Base-by-base conservation (phyloP, 2,329 filamentous ascomycete species). In the Zelopaecilomyces penicillatus region DNA sequence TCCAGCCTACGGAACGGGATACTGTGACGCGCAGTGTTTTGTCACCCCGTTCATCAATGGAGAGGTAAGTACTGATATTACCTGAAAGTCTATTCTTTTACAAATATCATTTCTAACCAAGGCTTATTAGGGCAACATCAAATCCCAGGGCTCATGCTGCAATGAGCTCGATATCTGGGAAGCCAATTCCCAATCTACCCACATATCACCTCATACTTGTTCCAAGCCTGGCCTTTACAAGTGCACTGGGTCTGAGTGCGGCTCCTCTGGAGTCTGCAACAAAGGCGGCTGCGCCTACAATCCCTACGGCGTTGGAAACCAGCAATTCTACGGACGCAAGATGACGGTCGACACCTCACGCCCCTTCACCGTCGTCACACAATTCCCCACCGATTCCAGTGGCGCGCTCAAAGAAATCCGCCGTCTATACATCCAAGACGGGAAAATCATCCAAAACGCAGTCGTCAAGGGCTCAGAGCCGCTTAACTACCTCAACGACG, bases 1-100 rank as follows among this genome's bases (percentile, higher is more conserved):
- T 46, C 76, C 80, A 3, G 65, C 69, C 42, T 79, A 78, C 48
- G 80, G 80, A 35, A 78, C 75, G 2, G 80, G 80, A 4, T 83
- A 83, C 63, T 83, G 80, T 43, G 76, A 80, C 54, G 71, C 76
- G 1, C 76, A 80, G 58, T 80, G 76, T 56, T 69, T 65, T 34
- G 75, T 75, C 42, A 58, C 58, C 0, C 60, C 61, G 0, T 76
- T 77, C 50, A 74, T 76, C 53, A 70, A 70, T 47, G 74, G 74
- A 30, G 55, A 67, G 51, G 71, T 71, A 57, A 54, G 62, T 44
- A 30, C 19, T 3, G 29, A 41, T 39, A 6, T 31, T 7, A 12
- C 31, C 19, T 19, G 19, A 19, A 19, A 19, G 19, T 19, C 19
- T 19, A 19, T 19, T 3, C 19, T 19, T 19, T 19, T 19, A 19